Evolutionary conservation across 2,329 filamentous ascomycete genomes (phyloP), one percentile per base, ranked within the genome.

Genomic region (Fusarium vanettenii): DNA sequence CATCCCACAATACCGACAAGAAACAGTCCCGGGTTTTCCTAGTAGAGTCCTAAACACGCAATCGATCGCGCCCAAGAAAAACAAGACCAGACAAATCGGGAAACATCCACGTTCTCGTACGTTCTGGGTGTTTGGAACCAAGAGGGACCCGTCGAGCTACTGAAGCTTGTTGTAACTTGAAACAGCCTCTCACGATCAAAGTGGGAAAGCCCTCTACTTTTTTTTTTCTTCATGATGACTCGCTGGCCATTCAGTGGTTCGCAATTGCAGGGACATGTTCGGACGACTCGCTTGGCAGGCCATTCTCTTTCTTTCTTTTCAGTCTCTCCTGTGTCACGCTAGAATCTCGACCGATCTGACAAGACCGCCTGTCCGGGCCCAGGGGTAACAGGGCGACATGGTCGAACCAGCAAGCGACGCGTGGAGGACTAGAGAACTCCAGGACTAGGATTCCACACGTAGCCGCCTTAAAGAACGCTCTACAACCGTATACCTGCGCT

Each of bases 161-260:
- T 41, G 27, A 74, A 72, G 68, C 57, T 75, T 74, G 69, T 72
- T 59, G 33, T 20, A 64, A 37, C 41, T 75, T 67, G 69, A 75
- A 75, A 74, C 69, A 60, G 25, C 39, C 56, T 29, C 69, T 35
- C 25, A 18, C 25, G 10, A 22, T 35, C 35, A 35, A 20, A 57
- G 37, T 43, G 43, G 20, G 60, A 57, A 57, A 45, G 16, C 25
- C 55, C 25, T 39, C 31, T 11, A 59, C 39, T 29, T 52, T 50
- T 29, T 31, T 37, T 14, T 33, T 52, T 41, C 22, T 31, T 31
- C 10, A 20, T 13, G 11, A 45, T 65, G 66, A 64, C 66, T 60
- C 61, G 55, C 16, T 48, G 27, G 33, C 50, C 63, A 50, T 59
- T 63, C 57, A 63, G 27, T 52, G 39, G 29, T 16, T 33, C 1